Evolutionary conservation across 768 basidiomycete species (phyloP).

Genomic region (Tremella mesenterica): DNA sequence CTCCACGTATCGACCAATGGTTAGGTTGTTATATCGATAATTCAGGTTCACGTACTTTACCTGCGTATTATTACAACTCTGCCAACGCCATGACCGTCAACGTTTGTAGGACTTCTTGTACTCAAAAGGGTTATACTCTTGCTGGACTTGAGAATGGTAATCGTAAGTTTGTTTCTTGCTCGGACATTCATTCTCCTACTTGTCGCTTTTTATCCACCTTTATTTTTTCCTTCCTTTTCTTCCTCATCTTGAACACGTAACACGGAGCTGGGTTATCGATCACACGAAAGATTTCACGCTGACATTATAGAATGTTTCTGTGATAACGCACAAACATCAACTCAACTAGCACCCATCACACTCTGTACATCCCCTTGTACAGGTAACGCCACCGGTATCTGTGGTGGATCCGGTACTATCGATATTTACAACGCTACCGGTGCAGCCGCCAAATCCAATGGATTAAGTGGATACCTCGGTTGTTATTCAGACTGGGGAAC

Average conservation of each 20-base stretch:
- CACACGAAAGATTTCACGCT: no score
- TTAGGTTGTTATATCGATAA: conserved; percentile 3
- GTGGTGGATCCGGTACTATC: conserved; percentile 20
- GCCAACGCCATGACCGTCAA: conserved; percentile 36
- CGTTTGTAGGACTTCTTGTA: conserved; percentile 36
- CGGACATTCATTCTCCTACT: no score
- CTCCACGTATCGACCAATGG: conserved; percentile 5
- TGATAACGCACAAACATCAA: conserved; percentile 1
- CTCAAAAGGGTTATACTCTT: conserved; percentile 4
- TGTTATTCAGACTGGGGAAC: conserved; percentile 13
- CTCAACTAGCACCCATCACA: background rate
- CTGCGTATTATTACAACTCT: background rate
- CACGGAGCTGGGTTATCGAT: no score
- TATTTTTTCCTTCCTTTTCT: no score
- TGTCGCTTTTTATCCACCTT: no score
- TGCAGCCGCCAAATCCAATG: background rate
- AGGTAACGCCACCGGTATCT: conserved; percentile 20
- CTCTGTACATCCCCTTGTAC: conserved; percentile 6
- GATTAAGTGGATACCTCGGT: conserved; percentile 6
- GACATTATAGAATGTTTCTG: conserved; percentile 16
- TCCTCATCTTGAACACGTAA: no score
- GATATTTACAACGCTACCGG: conserved; percentile 17
- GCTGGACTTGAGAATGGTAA: conserved; percentile 22
- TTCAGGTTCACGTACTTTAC: background rate
- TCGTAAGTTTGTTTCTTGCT: no score